Evolutionary conservation across 2,329 filamentous ascomycete genomes (phyloP).

Genomic region (Gnomoniopsis smithogilvyi): DNA sequence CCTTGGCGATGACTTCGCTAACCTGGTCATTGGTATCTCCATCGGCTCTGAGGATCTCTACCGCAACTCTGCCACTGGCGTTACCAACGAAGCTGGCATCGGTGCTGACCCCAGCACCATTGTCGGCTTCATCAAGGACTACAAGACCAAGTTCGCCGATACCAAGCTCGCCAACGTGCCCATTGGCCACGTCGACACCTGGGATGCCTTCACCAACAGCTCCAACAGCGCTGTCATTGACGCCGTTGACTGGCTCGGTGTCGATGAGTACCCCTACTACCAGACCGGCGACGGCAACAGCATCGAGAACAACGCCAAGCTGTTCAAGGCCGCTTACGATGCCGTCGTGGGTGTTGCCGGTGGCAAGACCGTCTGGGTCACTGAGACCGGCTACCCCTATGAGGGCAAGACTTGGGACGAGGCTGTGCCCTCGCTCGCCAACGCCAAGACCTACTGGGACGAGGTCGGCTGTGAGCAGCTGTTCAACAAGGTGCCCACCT

Average conservation of each 20-base stretch:
- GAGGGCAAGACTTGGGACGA: conserved; percentile 10
- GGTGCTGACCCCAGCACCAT: conserved; percentile 63
- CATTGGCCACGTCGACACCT: conserved; percentile 87
- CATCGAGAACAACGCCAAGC: conserved; percentile 59
- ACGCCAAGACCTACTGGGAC: conserved; percentile 79
- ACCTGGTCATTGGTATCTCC: conserved; percentile 75
- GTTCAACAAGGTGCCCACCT: conserved; percentile 63
- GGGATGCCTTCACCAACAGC: conserved; percentile 73
- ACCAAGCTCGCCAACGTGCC: conserved; percentile 56
- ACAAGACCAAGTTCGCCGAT: conserved; percentile 59
- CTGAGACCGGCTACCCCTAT: conserved; percentile 18
- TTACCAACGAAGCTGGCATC: conserved; percentile 56
- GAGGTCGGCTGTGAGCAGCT: conserved; percentile 67
- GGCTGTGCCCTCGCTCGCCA: conserved; percentile 30
- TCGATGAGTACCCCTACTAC: conserved; percentile 86
- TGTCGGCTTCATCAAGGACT: conserved; percentile 66
- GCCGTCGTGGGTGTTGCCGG: conserved; percentile 56
- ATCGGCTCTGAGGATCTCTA: conserved; percentile 87
- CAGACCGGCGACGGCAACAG: conserved; percentile 65
- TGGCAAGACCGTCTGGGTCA: conserved; percentile 19
- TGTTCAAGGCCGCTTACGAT: conserved; percentile 67
- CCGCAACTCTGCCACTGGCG: conserved; percentile 69
- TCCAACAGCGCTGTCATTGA: conserved; percentile 69
- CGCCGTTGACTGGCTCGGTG: conserved; percentile 73
- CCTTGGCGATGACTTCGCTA: conserved; percentile 64